Percentiles rank a stretch among this genome's conserved stretches.
These are phyloP conservation scores for Trichoderma cornu-damae DNA, from an alignment of 2,329 filamentous ascomycete species.

Conservation along the genomic window DNA sequence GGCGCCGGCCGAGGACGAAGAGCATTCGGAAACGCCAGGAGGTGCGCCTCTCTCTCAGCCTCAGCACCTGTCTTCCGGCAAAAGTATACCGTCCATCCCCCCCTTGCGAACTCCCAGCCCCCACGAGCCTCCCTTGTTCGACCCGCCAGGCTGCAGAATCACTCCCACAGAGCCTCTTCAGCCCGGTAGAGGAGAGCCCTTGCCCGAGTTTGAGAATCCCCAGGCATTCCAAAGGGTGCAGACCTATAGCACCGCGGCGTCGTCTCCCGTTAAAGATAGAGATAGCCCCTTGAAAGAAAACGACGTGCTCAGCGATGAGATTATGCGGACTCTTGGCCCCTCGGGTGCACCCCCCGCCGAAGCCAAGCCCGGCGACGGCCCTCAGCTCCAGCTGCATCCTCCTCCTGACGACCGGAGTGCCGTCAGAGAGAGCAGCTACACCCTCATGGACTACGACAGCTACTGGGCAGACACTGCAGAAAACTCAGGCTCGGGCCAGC, in stretches of 20 bases:
- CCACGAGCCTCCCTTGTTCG: conserved; percentile 10
- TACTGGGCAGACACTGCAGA: conserved; percentile 51
- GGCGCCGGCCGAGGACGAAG: neutral
- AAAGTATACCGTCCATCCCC: conserved; percentile 27
- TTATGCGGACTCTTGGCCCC: conserved; percentile 63
- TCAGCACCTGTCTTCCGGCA: conserved; percentile 15
- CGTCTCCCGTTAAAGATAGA: conserved; percentile 57
- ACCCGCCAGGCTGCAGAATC: conserved; percentile 28
- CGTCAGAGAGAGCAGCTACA: conserved; percentile 54
- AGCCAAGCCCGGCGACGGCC: conserved; percentile 19
- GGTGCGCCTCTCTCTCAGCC: conserved; percentile 1
- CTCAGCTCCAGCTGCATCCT: conserved; percentile 22
- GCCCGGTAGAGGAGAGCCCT: conserved; percentile 34
- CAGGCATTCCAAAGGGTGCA: conserved; percentile 38
- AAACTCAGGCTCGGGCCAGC: neutral
- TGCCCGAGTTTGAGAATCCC: conserved; percentile 33
- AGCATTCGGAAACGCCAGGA: neutral
- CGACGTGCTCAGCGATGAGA: conserved; percentile 67
- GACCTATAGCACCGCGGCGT: conserved; percentile 46
- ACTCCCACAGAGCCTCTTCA: conserved; percentile 44
- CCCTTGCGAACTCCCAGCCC: conserved; percentile 35
- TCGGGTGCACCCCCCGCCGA: conserved; percentile 27
- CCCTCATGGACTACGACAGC: conserved; percentile 61
- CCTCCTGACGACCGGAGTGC: conserved; percentile 21
- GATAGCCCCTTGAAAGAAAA: conserved; percentile 66